Conservation (phyloP, 257 asterid species). For the Gentiana macrophylla region DNA sequence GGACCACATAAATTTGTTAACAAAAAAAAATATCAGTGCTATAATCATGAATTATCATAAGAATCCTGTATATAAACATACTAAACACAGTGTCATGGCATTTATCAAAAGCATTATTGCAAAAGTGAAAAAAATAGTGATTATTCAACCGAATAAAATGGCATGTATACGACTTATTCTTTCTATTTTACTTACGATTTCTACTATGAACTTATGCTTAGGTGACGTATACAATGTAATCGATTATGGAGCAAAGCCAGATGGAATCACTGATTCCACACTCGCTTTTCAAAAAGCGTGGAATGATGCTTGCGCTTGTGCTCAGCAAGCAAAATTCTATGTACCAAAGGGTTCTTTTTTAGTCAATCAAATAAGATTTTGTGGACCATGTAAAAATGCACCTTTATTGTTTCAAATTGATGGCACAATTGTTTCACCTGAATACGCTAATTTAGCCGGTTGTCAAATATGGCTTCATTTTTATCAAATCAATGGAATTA, state of each 20-base stretch:
- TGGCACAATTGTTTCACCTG: conserved; percentile 2
- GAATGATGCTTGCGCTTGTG: background rate
- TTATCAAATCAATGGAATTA: background rate
- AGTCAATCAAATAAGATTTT: background rate
- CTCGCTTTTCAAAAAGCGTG: conserved; percentile 1
- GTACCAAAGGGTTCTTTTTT: conserved; percentile 4
- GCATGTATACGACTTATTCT: no score
- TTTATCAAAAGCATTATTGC: no score
- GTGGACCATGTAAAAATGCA: conserved; percentile 3
- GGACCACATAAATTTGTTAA: no score
- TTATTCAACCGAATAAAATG: no score
- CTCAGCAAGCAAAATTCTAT: background rate
- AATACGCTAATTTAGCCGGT: background rate
- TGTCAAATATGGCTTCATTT: background rate
- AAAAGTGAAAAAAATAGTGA: no score
- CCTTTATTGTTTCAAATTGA: background rate
- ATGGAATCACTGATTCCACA: background rate
- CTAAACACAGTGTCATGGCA: no score
- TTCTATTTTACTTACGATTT: no score
- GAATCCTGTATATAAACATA: no score
- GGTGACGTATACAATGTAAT: background rate
- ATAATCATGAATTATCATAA: no score
- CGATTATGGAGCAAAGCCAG: conserved; percentile 3
- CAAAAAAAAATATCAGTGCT: no score
- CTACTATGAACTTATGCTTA: no score